Evolutionary conservation across 1,139 yeast genomes (phyloP).

Genomic region (Diutina ranongensis): DNA sequence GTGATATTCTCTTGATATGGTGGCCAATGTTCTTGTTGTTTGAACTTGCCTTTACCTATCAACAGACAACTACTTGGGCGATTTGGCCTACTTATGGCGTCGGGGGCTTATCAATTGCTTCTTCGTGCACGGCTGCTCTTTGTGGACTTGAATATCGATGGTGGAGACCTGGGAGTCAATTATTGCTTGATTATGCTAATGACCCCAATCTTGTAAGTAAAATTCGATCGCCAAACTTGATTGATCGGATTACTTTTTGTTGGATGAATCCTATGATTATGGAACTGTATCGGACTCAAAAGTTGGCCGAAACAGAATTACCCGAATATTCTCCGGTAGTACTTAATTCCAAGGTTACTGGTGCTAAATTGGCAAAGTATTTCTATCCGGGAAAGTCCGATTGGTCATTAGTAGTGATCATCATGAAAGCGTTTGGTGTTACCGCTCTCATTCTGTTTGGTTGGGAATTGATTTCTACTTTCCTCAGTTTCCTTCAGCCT

Average conservation of each 20-base stretch:
- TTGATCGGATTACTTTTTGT: constrained; percentile 40
- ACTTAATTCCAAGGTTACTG: constrained; percentile 29
- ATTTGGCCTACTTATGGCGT: background rate
- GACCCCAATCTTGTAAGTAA: background rate
- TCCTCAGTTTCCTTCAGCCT: constrained; percentile 42
- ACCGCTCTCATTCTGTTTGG: constrained; percentile 29
- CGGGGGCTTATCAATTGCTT: background rate
- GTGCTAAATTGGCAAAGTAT: constrained; percentile 7
- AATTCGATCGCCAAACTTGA: constrained; percentile 24
- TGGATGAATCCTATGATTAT: constrained; percentile 52
- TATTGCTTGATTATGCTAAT: background rate
- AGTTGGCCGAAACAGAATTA: constrained; percentile 38
- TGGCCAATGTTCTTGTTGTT: background rate
- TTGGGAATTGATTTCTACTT: constrained; percentile 33
- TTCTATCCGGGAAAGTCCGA: constrained; percentile 7
- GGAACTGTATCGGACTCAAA: constrained; percentile 35
- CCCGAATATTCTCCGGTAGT: constrained; percentile 40
- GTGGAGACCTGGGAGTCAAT: constrained; percentile 1
- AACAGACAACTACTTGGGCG: background rate
- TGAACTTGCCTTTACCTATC: background rate
- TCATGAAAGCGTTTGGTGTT: constrained; percentile 37
- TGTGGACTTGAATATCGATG: background rate
- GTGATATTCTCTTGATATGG: background rate
- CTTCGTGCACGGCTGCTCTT: background rate
- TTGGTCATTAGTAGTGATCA: constrained; percentile 30